phyloP scores from a whole-genome alignment of 2,329 filamentous ascomycete species.

The Xylariaceae sp. region DNA sequence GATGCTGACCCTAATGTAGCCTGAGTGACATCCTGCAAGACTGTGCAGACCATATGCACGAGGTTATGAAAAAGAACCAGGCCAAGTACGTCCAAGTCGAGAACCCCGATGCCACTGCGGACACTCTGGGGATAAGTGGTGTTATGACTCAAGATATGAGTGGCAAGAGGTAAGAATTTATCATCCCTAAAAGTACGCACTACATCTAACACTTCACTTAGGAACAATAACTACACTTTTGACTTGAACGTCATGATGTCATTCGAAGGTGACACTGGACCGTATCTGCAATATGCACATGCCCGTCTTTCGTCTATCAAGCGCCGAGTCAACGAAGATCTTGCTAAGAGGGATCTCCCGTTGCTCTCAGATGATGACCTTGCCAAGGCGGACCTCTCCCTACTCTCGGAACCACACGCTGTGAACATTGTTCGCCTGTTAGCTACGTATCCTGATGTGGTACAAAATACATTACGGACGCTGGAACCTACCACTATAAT shows the following conservation, averaged over 20 bases:
- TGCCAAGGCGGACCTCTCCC: conserved; percentile 10
- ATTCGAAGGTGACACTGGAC: conserved; percentile 70
- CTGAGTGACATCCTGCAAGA: conserved; percentile 67
- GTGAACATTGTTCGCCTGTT: conserved; percentile 65
- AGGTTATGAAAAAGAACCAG: conserved; percentile 89
- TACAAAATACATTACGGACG: conserved; percentile 79
- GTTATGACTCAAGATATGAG: conserved; percentile 99
- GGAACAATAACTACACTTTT: conserved; percentile 53
- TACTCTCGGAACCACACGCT: conserved; percentile 35
- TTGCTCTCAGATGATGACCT: conserved; percentile 18
- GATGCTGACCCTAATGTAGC: neutral
- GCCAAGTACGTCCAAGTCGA: conserved; percentile 87
- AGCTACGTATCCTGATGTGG: conserved; percentile 81
- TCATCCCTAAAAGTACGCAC: conserved; percentile 26
- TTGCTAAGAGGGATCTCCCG: too few species aligned
- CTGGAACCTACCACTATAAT: conserved; percentile 68
- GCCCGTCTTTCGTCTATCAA: conserved; percentile 51
- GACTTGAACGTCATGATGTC: conserved; percentile 69
- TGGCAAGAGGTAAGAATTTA: conserved; percentile 68
- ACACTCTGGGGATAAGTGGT: conserved; percentile 85
- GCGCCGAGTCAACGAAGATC: conserved; percentile 22
- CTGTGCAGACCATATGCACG: conserved; percentile 93
- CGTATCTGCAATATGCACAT: conserved; percentile 69
- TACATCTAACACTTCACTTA: conserved; percentile 16
- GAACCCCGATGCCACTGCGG: conserved; percentile 75